Conservation (phyloP, 306 rosid genomes). For the Macrotyloma uniflorum region DNA sequence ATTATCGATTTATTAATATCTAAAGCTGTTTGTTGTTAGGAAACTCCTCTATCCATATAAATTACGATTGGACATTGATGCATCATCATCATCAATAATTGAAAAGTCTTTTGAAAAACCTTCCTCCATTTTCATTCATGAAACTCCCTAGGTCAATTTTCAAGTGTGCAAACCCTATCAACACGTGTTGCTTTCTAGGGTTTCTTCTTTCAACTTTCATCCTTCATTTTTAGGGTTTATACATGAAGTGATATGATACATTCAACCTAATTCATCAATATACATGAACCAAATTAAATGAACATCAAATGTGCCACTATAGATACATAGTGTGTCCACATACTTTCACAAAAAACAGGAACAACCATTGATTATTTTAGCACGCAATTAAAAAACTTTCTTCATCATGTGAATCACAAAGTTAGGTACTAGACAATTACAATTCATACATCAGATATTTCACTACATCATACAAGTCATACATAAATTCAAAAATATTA, state of each 20-base stretch:
- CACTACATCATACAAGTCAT: not conserved
- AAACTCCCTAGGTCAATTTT: constrained; percentile 5
- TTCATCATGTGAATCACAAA: constrained; percentile 1
- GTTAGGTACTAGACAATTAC: not conserved
- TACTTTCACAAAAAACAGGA: not conserved
- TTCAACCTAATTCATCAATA: not conserved
- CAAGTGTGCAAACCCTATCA: not conserved
- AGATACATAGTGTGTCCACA: not conserved
- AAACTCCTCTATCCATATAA: constrained; percentile 3
- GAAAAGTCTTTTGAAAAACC: constrained; percentile 2
- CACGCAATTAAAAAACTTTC: not conserved
- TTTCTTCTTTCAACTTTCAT: constrained; percentile 8
- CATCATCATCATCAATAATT: constrained; percentile 34
- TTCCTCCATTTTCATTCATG: constrained; percentile 19
- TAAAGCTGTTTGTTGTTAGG: constrained; percentile 34
- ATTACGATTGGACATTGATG: not conserved
- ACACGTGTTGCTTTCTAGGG: constrained; percentile 28
- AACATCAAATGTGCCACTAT: not conserved
- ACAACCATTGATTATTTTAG: not conserved
- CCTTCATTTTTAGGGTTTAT: not conserved
- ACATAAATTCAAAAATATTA: not conserved
- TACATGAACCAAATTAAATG: not conserved
- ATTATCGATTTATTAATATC: constrained; percentile 11
- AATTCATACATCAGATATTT: not conserved
- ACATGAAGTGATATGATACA: constrained; percentile 10